These are phyloP conservation scores for Rauvolfia tetraphylla DNA, from an alignment of 257 asterid genomes.

Conservation along the genomic window DNA sequence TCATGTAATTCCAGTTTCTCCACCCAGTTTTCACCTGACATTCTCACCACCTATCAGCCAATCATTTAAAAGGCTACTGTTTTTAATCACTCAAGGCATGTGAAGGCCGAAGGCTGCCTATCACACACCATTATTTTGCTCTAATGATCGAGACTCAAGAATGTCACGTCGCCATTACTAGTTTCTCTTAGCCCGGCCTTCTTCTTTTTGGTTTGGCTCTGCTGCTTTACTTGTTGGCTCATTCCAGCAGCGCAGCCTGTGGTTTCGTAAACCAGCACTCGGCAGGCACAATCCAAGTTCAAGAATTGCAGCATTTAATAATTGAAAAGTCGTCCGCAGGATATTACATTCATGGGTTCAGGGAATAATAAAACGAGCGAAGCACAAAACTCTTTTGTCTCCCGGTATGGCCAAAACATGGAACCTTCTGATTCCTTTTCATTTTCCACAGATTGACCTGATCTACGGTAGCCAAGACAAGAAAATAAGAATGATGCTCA, in stretches of 20 bases:
- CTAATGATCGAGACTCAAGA: conserved; percentile 5
- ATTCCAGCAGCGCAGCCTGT: not conserved
- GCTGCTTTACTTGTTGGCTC: not conserved
- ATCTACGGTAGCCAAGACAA: not conserved
- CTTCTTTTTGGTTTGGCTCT: not conserved
- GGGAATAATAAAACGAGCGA: not conserved
- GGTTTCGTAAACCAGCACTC: not conserved
- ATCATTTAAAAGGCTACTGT: conserved; percentile 12
- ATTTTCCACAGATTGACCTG: not conserved
- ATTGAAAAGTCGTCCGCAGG: not conserved
- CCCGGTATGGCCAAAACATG: not conserved
- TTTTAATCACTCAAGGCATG: conserved; percentile 14
- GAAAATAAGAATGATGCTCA: not conserved
- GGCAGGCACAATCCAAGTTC: not conserved
- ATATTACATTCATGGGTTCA: not conserved
- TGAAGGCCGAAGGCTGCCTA: not conserved
- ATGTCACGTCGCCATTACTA: conserved; percentile 6
- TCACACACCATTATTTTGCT: not conserved
- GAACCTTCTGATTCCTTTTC: not conserved
- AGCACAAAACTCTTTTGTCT: not conserved
- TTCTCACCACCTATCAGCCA: conserved; percentile 22
- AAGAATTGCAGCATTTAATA: not conserved
- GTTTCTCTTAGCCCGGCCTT: not conserved
- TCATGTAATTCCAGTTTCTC: conserved; percentile 5
- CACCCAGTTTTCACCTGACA: conserved; percentile 32